Percentiles rank a stretch among this genome's conserved stretches.
Conservation (phyloP, 2,329 filamentous ascomycete genomes). For the Epichloe baconii region DNA sequence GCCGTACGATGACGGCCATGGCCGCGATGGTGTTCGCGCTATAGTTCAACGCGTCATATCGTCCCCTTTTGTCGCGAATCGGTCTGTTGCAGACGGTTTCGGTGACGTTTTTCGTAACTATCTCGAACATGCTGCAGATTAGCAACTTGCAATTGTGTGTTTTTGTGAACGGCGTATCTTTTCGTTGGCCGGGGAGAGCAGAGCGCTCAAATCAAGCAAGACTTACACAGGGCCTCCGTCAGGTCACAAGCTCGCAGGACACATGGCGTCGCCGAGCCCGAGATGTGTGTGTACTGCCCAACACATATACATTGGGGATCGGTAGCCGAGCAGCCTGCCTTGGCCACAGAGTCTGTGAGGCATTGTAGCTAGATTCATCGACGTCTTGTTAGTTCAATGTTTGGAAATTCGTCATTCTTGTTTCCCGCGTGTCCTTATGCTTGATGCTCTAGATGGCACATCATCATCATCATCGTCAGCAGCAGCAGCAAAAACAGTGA, state of each 20-base stretch:
- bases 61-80: conserved; percentile 1
- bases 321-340: conserved; percentile 7
- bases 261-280: conserved; percentile 11
- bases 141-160: background rate
- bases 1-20: conserved; percentile 8
- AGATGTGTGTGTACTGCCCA: conserved; percentile 10
- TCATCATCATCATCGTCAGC: too few species aligned
- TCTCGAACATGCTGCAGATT: background rate
- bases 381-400: background rate
- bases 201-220: too few species aligned
- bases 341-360: background rate
- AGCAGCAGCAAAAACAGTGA: background rate
- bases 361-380: background rate
- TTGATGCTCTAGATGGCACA: too few species aligned
- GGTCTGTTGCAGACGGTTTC: conserved; percentile 3
- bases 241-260: conserved; percentile 12
- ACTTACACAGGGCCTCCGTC: conserved; percentile 15
- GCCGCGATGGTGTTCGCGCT: conserved; percentile 9
- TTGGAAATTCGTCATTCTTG: background rate
- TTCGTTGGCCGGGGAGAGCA: background rate
- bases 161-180: background rate
- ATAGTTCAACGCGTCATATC: conserved; percentile 5
- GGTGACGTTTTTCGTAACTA: conserved; percentile 3
- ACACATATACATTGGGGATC: conserved; percentile 23
- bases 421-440: too few species aligned